These are phyloP conservation scores for Amphibolis antarctica DNA, from an alignment of 106 monocot genomes.

Conservation along the genomic window DNA sequence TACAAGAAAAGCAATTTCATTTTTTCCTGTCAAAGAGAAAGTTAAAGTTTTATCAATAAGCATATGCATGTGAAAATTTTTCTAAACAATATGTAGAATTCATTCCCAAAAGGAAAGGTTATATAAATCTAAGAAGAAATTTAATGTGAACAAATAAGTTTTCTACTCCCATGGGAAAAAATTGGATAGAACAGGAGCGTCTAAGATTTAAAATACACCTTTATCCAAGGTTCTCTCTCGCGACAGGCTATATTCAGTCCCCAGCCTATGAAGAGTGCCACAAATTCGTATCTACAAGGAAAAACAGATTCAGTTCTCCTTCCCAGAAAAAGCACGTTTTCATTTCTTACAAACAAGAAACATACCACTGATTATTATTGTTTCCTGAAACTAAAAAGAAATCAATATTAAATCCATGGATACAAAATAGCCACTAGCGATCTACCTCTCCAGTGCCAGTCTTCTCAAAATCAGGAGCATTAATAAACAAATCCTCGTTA, in stretches of 20 bases:
- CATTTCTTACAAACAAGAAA: background rate
- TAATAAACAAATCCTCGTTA: constrained; percentile 38
- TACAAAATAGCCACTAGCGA: background rate
- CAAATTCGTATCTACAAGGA: constrained; percentile 37
- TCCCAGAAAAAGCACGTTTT: background rate
- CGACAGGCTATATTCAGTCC: constrained; percentile 36
- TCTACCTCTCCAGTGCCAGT: constrained; percentile 40
- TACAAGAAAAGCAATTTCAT: constrained; percentile 52
- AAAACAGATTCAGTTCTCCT: background rate
- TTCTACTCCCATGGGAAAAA: background rate
- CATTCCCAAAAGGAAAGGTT: too few relatives aligned
- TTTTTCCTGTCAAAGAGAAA: constrained; percentile 33
- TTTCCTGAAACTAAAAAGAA: background rate
- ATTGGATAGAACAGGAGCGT: background rate
- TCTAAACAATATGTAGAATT: background rate
- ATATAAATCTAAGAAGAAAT: background rate
- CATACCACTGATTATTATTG: background rate
- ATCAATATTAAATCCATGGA: background rate
- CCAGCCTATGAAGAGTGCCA: constrained; percentile 31
- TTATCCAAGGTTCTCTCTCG: constrained; percentile 62
- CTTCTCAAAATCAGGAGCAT: constrained; percentile 45
- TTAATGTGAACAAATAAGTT: background rate
- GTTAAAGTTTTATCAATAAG: background rate
- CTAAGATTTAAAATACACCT: constrained; percentile 16
- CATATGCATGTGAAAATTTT: background rate